Evolutionary conservation across 2,329 filamentous ascomycete species (phyloP), one percentile per base, ranked within the genome.

Genomic region (Fusarium nanum): DNA sequence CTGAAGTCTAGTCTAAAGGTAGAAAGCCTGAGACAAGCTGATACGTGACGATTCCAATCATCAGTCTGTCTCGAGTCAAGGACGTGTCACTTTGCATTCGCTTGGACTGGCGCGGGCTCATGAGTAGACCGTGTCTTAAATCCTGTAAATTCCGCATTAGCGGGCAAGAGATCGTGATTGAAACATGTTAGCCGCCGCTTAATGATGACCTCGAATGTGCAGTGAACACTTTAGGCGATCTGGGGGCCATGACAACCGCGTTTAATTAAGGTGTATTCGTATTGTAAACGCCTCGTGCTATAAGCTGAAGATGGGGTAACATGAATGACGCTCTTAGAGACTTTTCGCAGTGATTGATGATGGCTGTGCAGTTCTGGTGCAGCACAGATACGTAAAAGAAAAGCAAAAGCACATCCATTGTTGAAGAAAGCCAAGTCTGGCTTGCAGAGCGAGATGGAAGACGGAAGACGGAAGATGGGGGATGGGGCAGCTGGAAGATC

Each of bases 11-110:
- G 32, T n/a, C 28, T 41, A 40, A 41, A 42, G 52, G 12, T 20
- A 44, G 45, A 44, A 48, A 23, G 56, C 50, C 63, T 63, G 34
- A 67, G 49, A 67, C 47, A 62, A 13, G 20, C 46, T 44, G 53
- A 27, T 27, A 44, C 66, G 25, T 32, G 37, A 53, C 16, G 50
- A 48, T 27, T 66, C 23, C 42, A 42, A 25, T 46, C 46, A 18
- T 41, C n/a, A 42, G 23, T 37, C 32, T 30, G 30, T 41, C 62
- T 61, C 44, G 20, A 27, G 32, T 50, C 18, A 46, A 49, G 45
- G 34, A 13, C 37, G 28, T 44, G 18, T 25, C n/a, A 41, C 37
- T 30, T n/a, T 34, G 14, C 23, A 22, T 30, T 27, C 22, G 23
- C 37, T 30, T 46, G 37, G 45, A 41, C 32, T 22, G 34, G 25